phyloP scores from a whole-genome alignment of 805 yeast species.

The Millerozyma acaciae region DNA sequence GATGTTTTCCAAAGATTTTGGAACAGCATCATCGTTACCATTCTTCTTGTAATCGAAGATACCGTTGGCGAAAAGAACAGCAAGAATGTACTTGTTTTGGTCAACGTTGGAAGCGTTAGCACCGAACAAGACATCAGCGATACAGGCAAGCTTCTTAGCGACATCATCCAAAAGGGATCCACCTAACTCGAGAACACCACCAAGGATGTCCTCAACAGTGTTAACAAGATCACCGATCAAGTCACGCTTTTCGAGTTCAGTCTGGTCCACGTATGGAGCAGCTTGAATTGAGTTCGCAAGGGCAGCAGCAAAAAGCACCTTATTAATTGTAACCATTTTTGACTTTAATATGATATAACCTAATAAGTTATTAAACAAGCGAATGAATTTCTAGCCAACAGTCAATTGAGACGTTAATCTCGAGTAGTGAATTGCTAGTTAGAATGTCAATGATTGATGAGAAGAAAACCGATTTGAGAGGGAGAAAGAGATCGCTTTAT shows the following conservation, averaged over 20 bases:
- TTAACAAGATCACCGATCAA: conserved; percentile 2
- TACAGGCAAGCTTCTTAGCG: conserved; percentile 3
- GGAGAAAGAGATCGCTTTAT: no score
- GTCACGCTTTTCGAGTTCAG: conserved; percentile 2
- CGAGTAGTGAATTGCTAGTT: no score
- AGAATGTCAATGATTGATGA: no score
- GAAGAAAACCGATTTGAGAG: no score
- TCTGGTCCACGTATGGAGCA: neutral
- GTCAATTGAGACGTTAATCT: no score
- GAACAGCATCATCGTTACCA: conserved; percentile 2
- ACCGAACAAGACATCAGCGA: conserved; percentile 6
- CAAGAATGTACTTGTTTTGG: conserved; percentile 2
- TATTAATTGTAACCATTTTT: conserved; percentile 3
- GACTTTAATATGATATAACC: no score
- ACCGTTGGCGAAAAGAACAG: conserved; percentile 7
- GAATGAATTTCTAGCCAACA: no score
- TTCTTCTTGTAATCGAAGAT: conserved; percentile 4
- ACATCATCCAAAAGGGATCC: conserved; percentile 1
- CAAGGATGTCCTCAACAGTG: conserved; percentile 2
- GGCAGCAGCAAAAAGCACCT: conserved; percentile 2
- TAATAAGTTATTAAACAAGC: no score
- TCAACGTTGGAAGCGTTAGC: conserved; percentile 1
- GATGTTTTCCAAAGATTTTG: neutral
- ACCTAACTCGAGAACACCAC: conserved; percentile 1
- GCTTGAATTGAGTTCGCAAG: conserved; percentile 5